These are phyloP conservation scores for Emmonsiellopsis sp. DNA, from an alignment of 2,329 filamentous ascomycete species.

Conservation along the genomic window DNA sequence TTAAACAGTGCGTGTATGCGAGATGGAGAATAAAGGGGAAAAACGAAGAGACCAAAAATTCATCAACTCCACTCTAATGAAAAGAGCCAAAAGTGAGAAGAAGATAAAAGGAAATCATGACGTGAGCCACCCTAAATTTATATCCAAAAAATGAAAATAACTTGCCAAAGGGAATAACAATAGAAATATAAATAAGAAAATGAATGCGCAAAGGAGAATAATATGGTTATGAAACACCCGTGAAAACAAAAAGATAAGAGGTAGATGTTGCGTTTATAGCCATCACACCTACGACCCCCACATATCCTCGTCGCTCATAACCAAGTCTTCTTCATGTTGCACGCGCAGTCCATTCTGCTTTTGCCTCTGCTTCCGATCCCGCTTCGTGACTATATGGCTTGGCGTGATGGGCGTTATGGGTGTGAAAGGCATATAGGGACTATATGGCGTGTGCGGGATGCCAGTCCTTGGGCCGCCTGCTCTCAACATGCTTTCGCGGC, in stretches of 20 bases:
- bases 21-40: no score
- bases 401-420: conserved; percentile 41
- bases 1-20: no score
- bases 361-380: conserved; percentile 32
- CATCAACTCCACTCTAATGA: no score
- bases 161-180: not conserved
- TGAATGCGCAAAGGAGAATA: not conserved
- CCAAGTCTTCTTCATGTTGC: conserved; percentile 37
- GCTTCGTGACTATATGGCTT: conserved; percentile 35
- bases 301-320: conserved; percentile 36
- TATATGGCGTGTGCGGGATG: conserved; percentile 38
- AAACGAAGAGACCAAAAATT: no score
- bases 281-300: conserved; percentile 27
- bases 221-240: not conserved
- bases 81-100: not conserved
- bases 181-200: not conserved
- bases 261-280: not conserved
- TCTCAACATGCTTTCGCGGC: conserved; percentile 24
- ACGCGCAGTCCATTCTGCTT: conserved; percentile 36
- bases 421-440: conserved; percentile 42
- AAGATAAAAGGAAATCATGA: not conserved
- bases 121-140: not conserved
- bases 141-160: not conserved
- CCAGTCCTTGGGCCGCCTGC: conserved; percentile 35
- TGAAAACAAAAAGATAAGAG: not conserved